phyloP scores from a whole-genome alignment of 1,284 basidiomycete genomes.

The Moesziomyces parantarcticus region DNA sequence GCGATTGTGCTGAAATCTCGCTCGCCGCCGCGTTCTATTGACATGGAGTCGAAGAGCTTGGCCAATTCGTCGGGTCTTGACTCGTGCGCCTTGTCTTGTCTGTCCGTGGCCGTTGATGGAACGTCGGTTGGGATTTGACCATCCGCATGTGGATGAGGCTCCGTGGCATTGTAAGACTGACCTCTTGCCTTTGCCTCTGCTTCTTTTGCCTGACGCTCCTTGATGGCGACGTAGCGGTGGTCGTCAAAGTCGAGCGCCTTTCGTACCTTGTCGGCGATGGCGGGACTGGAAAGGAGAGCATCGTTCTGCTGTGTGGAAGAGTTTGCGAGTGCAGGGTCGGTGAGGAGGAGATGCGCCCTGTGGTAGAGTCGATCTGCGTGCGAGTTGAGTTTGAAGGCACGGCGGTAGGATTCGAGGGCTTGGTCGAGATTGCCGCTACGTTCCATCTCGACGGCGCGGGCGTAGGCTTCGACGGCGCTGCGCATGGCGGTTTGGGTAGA shows the following conservation, averaged over 20 bases:
- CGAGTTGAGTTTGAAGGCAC: slow-evolving; percentile 56
- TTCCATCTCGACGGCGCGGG: slow-evolving; percentile 54
- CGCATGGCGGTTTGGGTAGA: slow-evolving; percentile 36
- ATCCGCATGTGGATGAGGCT: not conserved
- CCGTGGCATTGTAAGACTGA: slow-evolving; percentile 4
- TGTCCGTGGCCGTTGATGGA: not conserved
- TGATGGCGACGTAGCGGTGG: slow-evolving; percentile 47
- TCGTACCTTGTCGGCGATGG: slow-evolving; percentile 51
- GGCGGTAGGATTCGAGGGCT: slow-evolving; percentile 51
- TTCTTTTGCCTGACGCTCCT: slow-evolving; percentile 33
- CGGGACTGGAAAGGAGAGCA: slow-evolving; percentile 38
- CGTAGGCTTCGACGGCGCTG: slow-evolving; percentile 52
- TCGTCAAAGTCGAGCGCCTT: slow-evolving; percentile 54
- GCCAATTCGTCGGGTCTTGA: slow-evolving; percentile 40
- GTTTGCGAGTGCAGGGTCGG: slow-evolving; percentile 31
- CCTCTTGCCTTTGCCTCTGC: slow-evolving; percentile 32
- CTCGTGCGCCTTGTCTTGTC: slow-evolving; percentile 8
- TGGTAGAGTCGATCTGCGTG: slow-evolving; percentile 57
- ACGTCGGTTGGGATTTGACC: no score
- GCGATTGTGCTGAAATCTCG: slow-evolving; percentile 32
- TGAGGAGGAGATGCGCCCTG: slow-evolving; percentile 49
- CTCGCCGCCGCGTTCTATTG: slow-evolving; percentile 40
- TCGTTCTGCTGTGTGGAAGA: slow-evolving; percentile 31
- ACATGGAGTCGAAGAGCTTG: slow-evolving; percentile 35
- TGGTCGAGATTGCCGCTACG: slow-evolving; percentile 51